Evolutionary conservation across 2,329 filamentous ascomycete genomes (phyloP), one percentile per base, ranked within the genome.

Genomic region (Ophiostoma ulmi): DNA sequence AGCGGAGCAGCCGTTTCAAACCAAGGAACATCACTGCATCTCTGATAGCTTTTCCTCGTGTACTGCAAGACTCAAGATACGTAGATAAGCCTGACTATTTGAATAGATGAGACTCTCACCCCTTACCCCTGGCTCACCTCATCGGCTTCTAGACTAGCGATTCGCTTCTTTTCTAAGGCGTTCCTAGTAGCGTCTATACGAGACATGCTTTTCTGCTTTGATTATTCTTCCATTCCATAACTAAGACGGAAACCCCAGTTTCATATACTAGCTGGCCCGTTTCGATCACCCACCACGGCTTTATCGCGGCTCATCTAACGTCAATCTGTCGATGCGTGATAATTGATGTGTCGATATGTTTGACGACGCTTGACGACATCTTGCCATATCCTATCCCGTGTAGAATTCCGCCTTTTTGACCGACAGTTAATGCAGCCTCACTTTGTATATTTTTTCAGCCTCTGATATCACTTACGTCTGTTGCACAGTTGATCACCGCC

Each of bases 1-100:
- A 41, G 61, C 68, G 70, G 70, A 72, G 70, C 68, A 68, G 64
- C 65, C 52, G 70, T 72, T 72, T 72, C 70, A 72, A 72, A 68
- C 36, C 48, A 35, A 65, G 39, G 52, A n/a, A 52, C 52, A 26
- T 44, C 63, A 69, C 38, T 61, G 20, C 44, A 48, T 44, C 41
- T 39, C 38, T 39, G 10, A 8, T 17, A 44, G 41, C 44, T 20
- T 20, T 20, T 63, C 7, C 52, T 58, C 52, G 22, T 58, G 7
- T 58, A 6, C n/a, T 22, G 11, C 31, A 39, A 39, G 38, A 39
- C 38, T 8, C 38, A 39, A 39, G 7, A 39, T 39, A 48, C 17
- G 44, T n/a, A 5, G 1, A 48, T 48, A 17, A 6, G 13, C 13
- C 58, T 6, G 5, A 31, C 11, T 14, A 63, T 63, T 20, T 58